These are phyloP conservation scores for Tolypocladium pustulatum DNA, from an alignment of 2,329 filamentous ascomycete species.

Conservation along the genomic window DNA sequence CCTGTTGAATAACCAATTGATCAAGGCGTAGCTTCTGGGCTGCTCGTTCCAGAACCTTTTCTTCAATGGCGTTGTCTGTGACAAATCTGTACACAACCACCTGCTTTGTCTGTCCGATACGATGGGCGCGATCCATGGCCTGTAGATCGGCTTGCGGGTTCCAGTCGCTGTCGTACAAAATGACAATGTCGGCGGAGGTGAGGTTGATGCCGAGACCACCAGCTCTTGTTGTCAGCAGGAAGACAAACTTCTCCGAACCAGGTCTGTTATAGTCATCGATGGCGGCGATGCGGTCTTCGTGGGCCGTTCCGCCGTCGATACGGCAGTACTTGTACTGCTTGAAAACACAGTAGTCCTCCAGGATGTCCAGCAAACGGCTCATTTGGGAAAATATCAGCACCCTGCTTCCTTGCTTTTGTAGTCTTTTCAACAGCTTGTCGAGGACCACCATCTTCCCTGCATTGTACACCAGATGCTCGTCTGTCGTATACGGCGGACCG, in stretches of 20 bases:
- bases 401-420: slow-evolving; percentile 79
- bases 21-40: slow-evolving; percentile 95
- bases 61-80: slow-evolving; percentile 95
- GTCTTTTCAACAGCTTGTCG: slow-evolving; percentile 76
- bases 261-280: slow-evolving; percentile 99
- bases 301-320: slow-evolving; percentile 92
- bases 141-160: slow-evolving; percentile 97
- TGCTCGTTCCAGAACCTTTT: slow-evolving; percentile 93
- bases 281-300: slow-evolving; percentile 93
- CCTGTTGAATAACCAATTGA: slow-evolving; percentile 96
- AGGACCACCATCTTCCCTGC: slow-evolving; percentile 96
- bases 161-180: slow-evolving; percentile 97
- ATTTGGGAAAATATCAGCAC: slow-evolving; percentile 99
- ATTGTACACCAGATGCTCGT: slow-evolving; percentile 89
- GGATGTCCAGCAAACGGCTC: slow-evolving; percentile 91
- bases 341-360: slow-evolving; percentile 98
- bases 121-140: slow-evolving; percentile 96
- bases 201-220: slow-evolving; percentile 96
- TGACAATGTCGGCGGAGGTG: slow-evolving; percentile 88
- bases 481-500: slow-evolving; percentile 93
- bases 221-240: slow-evolving; percentile 87
- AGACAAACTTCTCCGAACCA: slow-evolving; percentile 91
- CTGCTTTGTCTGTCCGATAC: slow-evolving; percentile 97
- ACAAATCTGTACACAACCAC: slow-evolving; percentile 95
- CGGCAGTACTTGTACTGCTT: slow-evolving; percentile 91